phyloP scores from a whole-genome alignment of 768 basidiomycete species.

The Macrolepiota fuliginosa region DNA sequence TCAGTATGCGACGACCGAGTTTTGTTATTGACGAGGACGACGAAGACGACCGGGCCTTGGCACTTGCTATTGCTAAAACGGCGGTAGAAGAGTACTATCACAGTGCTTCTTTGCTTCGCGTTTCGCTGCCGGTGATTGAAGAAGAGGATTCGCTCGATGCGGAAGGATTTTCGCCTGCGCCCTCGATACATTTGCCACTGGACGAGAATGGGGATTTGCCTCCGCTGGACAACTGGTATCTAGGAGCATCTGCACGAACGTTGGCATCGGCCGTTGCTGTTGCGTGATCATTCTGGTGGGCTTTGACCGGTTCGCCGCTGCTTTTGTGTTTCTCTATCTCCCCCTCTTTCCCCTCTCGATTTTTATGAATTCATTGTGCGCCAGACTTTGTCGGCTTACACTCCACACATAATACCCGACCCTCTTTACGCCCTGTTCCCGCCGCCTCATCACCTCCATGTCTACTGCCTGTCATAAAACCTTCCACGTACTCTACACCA shows the following conservation, averaged over 20 bases:
- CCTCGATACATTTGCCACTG: not conserved
- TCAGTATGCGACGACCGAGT: conserved; percentile 3
- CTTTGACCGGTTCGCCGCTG: not conserved
- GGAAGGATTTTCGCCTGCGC: conserved; percentile 3
- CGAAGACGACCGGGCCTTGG: conserved; percentile 17
- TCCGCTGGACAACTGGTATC: conserved; percentile 41
- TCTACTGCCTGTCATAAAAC: not conserved
- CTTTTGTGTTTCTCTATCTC: not conserved
- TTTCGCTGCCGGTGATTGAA: conserved; percentile 11
- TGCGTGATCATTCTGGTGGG: not conserved
- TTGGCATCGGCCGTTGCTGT: not conserved
- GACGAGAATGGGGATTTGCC: conserved; percentile 35
- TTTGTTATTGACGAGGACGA: conserved; percentile 17
- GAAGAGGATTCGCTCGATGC: conserved; percentile 8
- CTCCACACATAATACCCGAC: not conserved
- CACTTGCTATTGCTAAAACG: conserved; percentile 11
- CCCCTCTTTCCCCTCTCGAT: not conserved
- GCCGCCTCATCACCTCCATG: not conserved
- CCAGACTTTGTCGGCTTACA: no score
- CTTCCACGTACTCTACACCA: not conserved
- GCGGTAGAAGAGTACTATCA: conserved; percentile 10
- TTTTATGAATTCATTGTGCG: not conserved
- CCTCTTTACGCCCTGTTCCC: not conserved
- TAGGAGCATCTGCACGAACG: conserved; percentile 21
- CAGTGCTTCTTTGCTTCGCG: conserved; percentile 4